Evolutionary conservation across 163 green algal genomes (phyloP).

Genomic region (Smithsoniella earleae): DNA sequence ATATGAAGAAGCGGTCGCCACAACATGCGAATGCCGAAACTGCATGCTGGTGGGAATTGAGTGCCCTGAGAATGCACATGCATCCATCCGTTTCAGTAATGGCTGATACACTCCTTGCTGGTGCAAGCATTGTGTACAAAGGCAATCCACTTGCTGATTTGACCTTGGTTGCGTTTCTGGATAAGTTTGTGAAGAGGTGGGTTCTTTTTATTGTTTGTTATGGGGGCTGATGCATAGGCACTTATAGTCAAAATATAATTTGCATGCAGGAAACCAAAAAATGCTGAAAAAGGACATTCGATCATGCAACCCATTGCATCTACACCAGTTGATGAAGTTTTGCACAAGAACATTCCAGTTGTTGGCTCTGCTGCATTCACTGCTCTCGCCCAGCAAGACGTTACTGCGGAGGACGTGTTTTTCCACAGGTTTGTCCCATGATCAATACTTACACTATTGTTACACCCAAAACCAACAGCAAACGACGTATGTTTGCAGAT

Average conservation of each 20-base stretch:
- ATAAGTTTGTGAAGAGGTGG: constrained; percentile 75
- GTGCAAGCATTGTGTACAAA: constrained; percentile 59
- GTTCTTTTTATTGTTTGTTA: neutral
- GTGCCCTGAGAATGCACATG: constrained; percentile 58
- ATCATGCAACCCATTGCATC: neutral
- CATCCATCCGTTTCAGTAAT: constrained; percentile 84
- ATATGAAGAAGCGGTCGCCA: constrained; percentile 78
- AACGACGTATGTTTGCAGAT: no score
- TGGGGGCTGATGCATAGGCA: no score
- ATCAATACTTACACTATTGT: neutral
- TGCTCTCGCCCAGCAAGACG: neutral
- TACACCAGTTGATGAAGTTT: no score
- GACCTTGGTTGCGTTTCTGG: constrained; percentile 71
- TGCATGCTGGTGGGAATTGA: constrained; percentile 85
- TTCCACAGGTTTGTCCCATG: constrained; percentile 16
- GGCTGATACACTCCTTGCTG: constrained; percentile 65
- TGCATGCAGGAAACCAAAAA: constrained; percentile 24
- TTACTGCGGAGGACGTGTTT: constrained; percentile 8
- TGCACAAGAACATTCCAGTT: neutral
- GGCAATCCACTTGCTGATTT: constrained; percentile 86
- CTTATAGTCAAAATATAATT: no score
- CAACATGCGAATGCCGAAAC: constrained; percentile 60
- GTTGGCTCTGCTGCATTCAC: neutral
- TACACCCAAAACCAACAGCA: neutral
- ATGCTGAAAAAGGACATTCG: neutral